Evolutionary conservation across 164 flowering plant species (phyloP).

Genomic region (Vitis amurensis): DNA sequence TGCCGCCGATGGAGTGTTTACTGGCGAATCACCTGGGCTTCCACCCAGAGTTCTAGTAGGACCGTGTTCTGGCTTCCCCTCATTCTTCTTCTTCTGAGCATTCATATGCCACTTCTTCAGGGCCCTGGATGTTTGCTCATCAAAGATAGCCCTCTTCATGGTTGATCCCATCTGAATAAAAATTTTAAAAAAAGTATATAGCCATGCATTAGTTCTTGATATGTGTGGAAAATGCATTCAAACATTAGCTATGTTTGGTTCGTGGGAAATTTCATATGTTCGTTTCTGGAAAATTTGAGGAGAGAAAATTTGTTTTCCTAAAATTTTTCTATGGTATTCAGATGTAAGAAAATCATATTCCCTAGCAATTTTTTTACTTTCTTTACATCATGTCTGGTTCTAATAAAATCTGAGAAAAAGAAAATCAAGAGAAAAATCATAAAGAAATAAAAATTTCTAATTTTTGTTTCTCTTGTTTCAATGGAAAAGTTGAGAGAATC

Average conservation of each 20-base stretch:
- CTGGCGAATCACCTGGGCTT: constrained; percentile 39
- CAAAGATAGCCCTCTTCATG: constrained; percentile 86
- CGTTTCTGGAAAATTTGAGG: too few species aligned
- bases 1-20: constrained; percentile 15
- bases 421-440: too few species aligned
- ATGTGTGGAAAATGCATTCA: neutral
- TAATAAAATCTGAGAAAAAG: too few species aligned
- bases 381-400: too few species aligned
- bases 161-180: constrained; percentile 81
- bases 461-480: too few species aligned
- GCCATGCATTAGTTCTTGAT: neutral
- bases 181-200: neutral
- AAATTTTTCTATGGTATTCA: too few species aligned
- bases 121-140: constrained; percentile 85
- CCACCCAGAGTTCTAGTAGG: constrained; percentile 37
- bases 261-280: too few species aligned
- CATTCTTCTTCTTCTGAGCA: constrained; percentile 55
- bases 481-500: too few species aligned
- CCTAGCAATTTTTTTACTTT: too few species aligned
- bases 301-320: too few species aligned
- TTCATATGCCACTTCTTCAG: constrained; percentile 73
- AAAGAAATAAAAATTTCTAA: too few species aligned
- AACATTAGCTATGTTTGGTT: neutral
- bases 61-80: constrained; percentile 19
- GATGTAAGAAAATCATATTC: too few species aligned